Evolutionary conservation across 140 eudicot genomes (phyloP), one percentile per base, ranked within the genome.

Genomic region (Bidens hawaiensis): DNA sequence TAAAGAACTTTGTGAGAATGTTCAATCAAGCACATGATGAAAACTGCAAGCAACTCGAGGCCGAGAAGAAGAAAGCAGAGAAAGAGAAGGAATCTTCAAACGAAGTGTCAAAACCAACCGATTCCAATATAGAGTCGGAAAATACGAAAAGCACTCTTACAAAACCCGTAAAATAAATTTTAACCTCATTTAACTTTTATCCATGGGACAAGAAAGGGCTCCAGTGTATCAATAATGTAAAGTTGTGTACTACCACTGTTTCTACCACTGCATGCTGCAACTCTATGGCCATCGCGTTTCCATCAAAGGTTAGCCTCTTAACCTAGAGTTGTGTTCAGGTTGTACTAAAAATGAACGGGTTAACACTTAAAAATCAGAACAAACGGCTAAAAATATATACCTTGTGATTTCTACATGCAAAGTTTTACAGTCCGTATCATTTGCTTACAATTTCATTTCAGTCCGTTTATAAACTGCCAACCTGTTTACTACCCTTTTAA

Each of bases 21-120:
- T 87, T 91, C 75, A 81, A 68, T 67, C 69, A 73, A 78, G 86
- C 98, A 57, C 85, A 82, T 3, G 91, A 87, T 33, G 94, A 91
- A 56, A 91, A 91, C 64, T 46, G 73, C 73, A 87, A 82, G 76
- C 95, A 91, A 64, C 43, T 73, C 41, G 89, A 87, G 72, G 69
- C 85, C 2, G 96, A 91, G 65, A 91, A 64, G 61, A 91, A 87
- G 88, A 91, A 87, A 70, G 87, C 79, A 13, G 83, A 67, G 57
- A 50, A 23, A 50, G 57, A 50, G 28, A 87, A 87, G 75, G 96
- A 84, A 75, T 82, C 79, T 26, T 75, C 74, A 71, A 74, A 62
- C 1, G 81, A 81, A 71, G 65, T 64, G 72, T 56, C 43, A 15
- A 81, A 77, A 67, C 54, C 65, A 49, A 65, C 31, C 8, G 57